These are phyloP conservation scores for Serendipita sp. DNA, from an alignment of 768 basidiomycete genomes.

Conservation along the genomic window DNA sequence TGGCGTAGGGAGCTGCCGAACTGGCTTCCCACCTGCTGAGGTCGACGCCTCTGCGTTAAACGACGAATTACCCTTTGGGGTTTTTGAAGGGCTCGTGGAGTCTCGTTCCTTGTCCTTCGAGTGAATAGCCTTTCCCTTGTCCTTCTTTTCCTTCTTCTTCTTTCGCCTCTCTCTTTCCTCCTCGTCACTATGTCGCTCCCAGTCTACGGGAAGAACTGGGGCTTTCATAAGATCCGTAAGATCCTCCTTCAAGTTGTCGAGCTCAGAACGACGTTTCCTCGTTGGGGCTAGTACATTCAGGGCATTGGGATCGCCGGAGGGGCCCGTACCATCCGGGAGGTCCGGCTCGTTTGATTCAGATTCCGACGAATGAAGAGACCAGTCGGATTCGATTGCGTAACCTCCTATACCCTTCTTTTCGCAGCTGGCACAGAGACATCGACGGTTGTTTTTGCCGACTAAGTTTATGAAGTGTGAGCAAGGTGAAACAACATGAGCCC, in stretches of 20 bases:
- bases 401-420: conserved; percentile 62
- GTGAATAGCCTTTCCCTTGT: conserved; percentile 4
- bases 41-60: conserved; percentile 11
- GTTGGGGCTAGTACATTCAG: neutral
- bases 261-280: conserved; percentile 10
- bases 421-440: conserved; percentile 78
- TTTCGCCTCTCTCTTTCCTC: conserved; percentile 25
- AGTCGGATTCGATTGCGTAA: conserved; percentile 40
- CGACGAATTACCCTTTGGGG: conserved; percentile 34
- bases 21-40: conserved; percentile 13
- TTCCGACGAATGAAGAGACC: conserved; percentile 34
- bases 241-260: conserved; percentile 4
- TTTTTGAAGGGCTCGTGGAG: conserved; percentile 16
- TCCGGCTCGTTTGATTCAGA: conserved; percentile 34
- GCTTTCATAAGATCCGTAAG: conserved; percentile 12
- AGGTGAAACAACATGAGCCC: conserved; percentile 8
- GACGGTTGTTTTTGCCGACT: conserved; percentile 55
- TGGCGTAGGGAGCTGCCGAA: conserved; percentile 11
- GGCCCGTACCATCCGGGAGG: conserved; percentile 31
- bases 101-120: neutral
- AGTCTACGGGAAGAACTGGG: conserved; percentile 12
- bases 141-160: conserved; percentile 12
- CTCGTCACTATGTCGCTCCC: conserved; percentile 15
- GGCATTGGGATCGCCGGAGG: conserved; percentile 1
- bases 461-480: neutral